Evolutionary conservation across 345 rosid genomes (phyloP).

Genomic region (Alliaria petiolata): DNA sequence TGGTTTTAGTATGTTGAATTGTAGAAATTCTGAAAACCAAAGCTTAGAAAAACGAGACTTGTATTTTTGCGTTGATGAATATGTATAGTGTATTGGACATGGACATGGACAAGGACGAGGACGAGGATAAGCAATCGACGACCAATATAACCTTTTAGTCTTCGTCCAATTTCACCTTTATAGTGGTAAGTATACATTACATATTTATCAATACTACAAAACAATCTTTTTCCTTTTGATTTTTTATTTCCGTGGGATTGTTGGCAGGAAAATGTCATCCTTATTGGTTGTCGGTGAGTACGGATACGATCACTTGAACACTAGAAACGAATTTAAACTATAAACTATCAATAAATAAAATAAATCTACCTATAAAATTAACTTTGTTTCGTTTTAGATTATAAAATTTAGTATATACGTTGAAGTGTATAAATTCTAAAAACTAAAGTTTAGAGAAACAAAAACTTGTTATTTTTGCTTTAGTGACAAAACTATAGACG

Average conservation of each 20-base stretch:
- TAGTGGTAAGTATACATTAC: neutral
- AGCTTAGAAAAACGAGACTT: neutral
- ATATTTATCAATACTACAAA: neutral
- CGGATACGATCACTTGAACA: neutral
- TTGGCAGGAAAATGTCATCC: neutral
- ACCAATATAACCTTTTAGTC: conserved; percentile 8
- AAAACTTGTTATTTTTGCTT: neutral
- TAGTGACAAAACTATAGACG: conserved; percentile 1
- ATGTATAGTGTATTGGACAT: neutral
- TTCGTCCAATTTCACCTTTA: neutral
- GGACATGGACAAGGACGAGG: too few species aligned
- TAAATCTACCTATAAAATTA: too few species aligned
- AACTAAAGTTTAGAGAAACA: neutral
- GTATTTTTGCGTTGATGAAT: neutral
- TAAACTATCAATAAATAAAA: too few species aligned
- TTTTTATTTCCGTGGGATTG: neutral
- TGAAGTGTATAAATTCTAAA: neutral
- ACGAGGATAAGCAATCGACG: neutral
- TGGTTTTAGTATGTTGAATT: neutral
- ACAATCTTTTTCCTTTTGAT: neutral
- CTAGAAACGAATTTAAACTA: neutral
- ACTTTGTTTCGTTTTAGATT: too few species aligned
- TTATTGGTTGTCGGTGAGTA: neutral
- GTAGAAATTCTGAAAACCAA: neutral
- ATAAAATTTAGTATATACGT: too few species aligned